Conservation (phyloP, 2,329 filamentous ascomycete genomes). For the Apiospora rasikravindrae region DNA sequence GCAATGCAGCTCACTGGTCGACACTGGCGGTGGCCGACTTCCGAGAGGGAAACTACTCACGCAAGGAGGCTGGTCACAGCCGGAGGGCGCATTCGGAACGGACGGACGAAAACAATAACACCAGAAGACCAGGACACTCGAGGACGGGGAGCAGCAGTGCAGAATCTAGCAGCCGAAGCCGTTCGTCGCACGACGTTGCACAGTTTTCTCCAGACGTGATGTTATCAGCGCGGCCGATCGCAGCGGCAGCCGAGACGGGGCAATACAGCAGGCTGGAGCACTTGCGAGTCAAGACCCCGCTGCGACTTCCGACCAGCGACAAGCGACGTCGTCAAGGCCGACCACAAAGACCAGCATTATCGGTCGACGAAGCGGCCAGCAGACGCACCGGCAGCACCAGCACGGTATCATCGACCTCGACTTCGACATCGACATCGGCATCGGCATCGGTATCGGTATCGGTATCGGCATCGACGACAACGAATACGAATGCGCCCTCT, state of each 20-base stretch:
- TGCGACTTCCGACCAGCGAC: constrained; percentile 11
- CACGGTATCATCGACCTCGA: neutral
- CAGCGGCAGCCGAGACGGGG: neutral
- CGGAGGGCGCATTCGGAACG: neutral
- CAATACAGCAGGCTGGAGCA: constrained; percentile 11
- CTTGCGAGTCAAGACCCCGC: constrained; percentile 6
- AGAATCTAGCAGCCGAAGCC: constrained; percentile 1
- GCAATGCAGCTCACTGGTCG: constrained; percentile 3
- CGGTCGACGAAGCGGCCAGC: neutral
- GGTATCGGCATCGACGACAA: neutral
- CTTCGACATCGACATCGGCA: neutral
- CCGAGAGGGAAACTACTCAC: neutral
- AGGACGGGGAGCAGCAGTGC: constrained; percentile 3
- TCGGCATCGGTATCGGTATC: neutral
- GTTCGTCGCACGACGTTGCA: neutral
- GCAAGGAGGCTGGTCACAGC: neutral
- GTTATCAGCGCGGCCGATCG: constrained; percentile 1
- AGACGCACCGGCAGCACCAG: neutral
- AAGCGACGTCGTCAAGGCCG: constrained; percentile 8
- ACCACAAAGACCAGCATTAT: neutral
- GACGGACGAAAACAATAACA: neutral
- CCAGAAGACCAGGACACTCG: neutral
- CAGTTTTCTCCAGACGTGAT: neutral
- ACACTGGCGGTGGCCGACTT: constrained; percentile 1
- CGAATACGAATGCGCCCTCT: neutral